Evolutionary conservation across 169 alveolate species (phyloP).

Genomic region (Toxoplasma gondii): DNA sequence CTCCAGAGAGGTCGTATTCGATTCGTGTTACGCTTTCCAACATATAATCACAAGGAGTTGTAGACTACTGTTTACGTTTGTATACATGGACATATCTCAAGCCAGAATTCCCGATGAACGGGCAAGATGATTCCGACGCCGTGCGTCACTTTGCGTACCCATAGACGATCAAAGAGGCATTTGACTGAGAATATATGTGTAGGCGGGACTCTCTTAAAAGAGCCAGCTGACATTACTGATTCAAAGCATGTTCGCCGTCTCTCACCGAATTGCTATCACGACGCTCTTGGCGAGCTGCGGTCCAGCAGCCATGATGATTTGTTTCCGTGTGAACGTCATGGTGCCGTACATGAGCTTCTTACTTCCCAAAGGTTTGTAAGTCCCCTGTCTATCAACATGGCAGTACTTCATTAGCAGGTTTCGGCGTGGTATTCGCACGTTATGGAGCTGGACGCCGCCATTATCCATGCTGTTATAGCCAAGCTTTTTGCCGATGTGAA

Average conservation of each 20-base stretch:
- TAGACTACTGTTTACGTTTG: no score
- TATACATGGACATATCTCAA: no score
- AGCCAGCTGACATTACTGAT: no score
- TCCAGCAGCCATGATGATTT: slow-evolving; percentile 55
- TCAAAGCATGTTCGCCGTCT: no score
- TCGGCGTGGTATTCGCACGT: slow-evolving; percentile 64
- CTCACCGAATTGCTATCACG: slow-evolving; percentile 65
- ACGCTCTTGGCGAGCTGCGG: slow-evolving; percentile 65
- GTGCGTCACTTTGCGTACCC: no score
- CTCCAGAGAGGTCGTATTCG: not conserved
- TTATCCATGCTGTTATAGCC: slow-evolving; percentile 74
- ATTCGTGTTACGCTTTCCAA: no score
- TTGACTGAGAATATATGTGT: no score
- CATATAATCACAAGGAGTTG: no score
- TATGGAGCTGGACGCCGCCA: slow-evolving; percentile 51
- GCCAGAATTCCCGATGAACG: no score
- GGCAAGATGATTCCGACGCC: no score
- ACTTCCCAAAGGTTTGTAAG: slow-evolving; percentile 36
- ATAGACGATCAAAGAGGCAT: no score
- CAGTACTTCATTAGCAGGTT: slow-evolving; percentile 55
- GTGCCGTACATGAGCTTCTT: slow-evolving; percentile 67
- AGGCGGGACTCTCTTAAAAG: no score
- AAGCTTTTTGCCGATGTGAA: slow-evolving; percentile 68
- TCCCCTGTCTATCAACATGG: slow-evolving; percentile 43
- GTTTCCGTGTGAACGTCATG: slow-evolving; percentile 70